phyloP scores from a whole-genome alignment of 1,284 basidiomycete genomes.

The Melampsora allii-populina region DNA sequence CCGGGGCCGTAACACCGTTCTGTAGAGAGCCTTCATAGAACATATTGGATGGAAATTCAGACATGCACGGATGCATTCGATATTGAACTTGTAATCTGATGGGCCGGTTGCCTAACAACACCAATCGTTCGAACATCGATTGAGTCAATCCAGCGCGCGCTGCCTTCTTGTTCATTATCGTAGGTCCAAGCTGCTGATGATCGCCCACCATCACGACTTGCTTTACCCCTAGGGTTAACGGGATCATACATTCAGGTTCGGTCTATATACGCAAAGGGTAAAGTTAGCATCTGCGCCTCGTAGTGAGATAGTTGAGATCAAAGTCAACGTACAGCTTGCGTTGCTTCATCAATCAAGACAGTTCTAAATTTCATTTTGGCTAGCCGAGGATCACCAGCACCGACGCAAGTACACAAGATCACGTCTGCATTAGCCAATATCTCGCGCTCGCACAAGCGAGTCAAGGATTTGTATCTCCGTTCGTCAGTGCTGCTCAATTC shows the following conservation, averaged over 20 bases:
- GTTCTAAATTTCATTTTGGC: constrained; percentile 97
- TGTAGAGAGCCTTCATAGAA: constrained; percentile 99
- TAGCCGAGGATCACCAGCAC: constrained; percentile 91
- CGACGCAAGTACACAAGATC: constrained; percentile 98
- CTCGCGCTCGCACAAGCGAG: constrained; percentile 93
- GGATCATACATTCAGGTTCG: constrained; percentile 92
- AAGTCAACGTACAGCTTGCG: constrained; percentile 72
- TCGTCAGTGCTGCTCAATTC: constrained; percentile 95
- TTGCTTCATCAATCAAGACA: constrained; percentile 97
- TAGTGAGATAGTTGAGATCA: background rate
- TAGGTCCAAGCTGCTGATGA: constrained; percentile 96
- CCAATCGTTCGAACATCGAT: constrained; percentile 95
- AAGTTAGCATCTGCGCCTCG: background rate
- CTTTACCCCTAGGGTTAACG: constrained; percentile 94
- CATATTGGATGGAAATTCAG: constrained; percentile 99
- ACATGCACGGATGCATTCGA: constrained; percentile 98
- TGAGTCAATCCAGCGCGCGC: constrained; percentile 95
- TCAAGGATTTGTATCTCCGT: constrained; percentile 93
- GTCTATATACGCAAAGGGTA: constrained; percentile 45
- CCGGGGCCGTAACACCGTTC: constrained; percentile 98
- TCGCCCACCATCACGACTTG: constrained; percentile 98
- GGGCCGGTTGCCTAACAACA: constrained; percentile 89
- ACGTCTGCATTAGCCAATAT: constrained; percentile 93
- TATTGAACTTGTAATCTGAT: constrained; percentile 99
- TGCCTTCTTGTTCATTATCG: constrained; percentile 99